Evolutionary conservation across 495 filamentous ascomycete species (phyloP).

Genomic region (Penicillium angulare): DNA sequence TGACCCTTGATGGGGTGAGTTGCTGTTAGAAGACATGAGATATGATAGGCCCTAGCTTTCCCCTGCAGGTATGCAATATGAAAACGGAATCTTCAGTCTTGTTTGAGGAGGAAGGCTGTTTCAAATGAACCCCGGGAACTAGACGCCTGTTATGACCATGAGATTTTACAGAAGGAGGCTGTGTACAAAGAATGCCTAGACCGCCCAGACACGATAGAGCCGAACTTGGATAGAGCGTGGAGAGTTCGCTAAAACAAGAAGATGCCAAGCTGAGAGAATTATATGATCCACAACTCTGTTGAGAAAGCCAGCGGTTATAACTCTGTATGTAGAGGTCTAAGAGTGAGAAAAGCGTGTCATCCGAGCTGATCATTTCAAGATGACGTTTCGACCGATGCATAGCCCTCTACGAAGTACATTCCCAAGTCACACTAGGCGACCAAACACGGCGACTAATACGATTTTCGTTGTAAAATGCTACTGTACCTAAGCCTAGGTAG

Average conservation of each 20-base stretch:
- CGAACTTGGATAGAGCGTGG: not conserved
- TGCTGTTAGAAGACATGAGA: conserved; percentile 21
- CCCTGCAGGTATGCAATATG: conserved; percentile 10
- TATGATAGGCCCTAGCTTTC: not conserved
- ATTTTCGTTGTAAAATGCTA: too few species aligned
- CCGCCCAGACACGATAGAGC: not conserved
- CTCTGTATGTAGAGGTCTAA: not conserved
- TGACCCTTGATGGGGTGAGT: conserved; percentile 11
- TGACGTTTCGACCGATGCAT: not conserved
- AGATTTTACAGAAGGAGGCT: too few species aligned
- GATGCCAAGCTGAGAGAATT: conserved; percentile 1
- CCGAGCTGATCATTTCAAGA: not conserved
- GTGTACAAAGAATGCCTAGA: conserved; percentile 6
- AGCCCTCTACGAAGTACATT: not conserved
- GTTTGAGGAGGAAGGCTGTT: not conserved
- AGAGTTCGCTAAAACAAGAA: not conserved
- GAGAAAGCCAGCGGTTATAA: not conserved
- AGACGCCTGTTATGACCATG: not conserved
- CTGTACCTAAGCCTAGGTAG: too few species aligned
- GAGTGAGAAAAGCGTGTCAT: not conserved
- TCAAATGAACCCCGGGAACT: not conserved
- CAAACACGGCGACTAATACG: too few species aligned
- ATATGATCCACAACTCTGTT: not conserved
- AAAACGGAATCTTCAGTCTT: not conserved
- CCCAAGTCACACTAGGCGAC: too few species aligned